Base-by-base conservation (phyloP, 2,329 filamentous ascomycete genomes). In the Colletotrichum liaoningense region DNA sequence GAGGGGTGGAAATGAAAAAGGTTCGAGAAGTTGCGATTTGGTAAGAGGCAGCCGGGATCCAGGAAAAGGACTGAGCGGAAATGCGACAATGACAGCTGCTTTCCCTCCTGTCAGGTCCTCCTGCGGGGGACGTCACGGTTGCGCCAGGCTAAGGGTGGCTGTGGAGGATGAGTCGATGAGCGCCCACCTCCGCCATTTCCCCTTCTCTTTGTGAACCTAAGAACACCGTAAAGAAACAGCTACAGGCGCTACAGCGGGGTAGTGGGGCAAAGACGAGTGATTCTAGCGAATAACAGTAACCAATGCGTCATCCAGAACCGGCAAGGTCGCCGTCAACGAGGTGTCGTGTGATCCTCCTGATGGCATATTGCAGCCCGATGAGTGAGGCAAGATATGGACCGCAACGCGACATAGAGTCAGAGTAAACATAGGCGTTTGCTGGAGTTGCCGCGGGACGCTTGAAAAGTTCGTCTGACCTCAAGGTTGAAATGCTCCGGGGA, bases 121-220 rank as follows among this genome's bases (percentile, higher is more conserved):
- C 59, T 49, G 58, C 69, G 65, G 65, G 57, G 56, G 38, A 60
- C 55, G 60, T 49, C 46, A 57, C 33, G n/a, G 60, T 33, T 57
- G 26, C 54, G 60, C 28, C 54, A 38, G 70, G 55, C 67, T 30
- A 70, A 65, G 57, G 55, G 70, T 70, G 67, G 70, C 70, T 73
- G 67, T 65, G 70, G 58, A 52, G 26, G 69, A 69, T 66, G 16
- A 19, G 26, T 35, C 54, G 24, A 66, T 58, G 54, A 49, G 54
- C 54, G 63, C 49, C 58, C 33, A 42, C 22, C 19, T 60, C 35
- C 35, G 35, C 35, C 35, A 42, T 42, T 42, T 7, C 35, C 16
- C 38, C 52, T 54, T 33, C 56, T 35, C 70, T 73, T 65, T 70
- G 67, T 62, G 67, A 67, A 46, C 42, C 42, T 19, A n/a, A 24